Base-by-base conservation (phyloP, 177 flowering plant genomes). In the Vitis hybrid region DNA sequence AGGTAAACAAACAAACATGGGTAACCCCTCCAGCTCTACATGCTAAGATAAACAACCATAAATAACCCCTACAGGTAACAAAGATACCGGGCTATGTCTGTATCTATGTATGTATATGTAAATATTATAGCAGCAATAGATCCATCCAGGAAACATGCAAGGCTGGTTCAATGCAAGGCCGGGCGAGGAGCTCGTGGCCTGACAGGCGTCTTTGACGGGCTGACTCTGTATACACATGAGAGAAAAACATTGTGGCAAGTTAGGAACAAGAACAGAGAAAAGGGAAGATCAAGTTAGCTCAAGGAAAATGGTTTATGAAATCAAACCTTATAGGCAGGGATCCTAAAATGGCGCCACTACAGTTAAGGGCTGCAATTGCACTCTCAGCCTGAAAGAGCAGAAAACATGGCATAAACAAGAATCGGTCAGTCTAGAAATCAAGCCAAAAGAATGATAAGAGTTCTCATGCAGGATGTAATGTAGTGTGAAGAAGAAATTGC, bases 151-250 rank as follows among this genome's bases (percentile, higher is more conserved):
- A 55, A 3, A 51, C 61, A 64, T 12, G 65, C 56, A n/a, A 12
- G 45, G 57, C 3, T 39, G 6, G 11, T 66, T 84, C 79, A 84
- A 76, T 82, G 78, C 74, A 75, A 21, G 2, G 73, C 60, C 11
- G 89, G 56, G 62, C 91, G 92, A 65, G 91, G 83, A 65, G 79
- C 70, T 10, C 92, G 89, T 60, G 92, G 90, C 74, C 94, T 80
- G 52, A 91, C 94, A 5, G 97, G 94, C 9, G 97, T 90, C 87
- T 92, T 92, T 26, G 97, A 92, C 58, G 97, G 97, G 77, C 94
- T 92, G 54, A 92, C 92, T 91, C 97, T 92, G 79, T 71, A 75
- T 58, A 30, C 17, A 19, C 6, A 62, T 17, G n/a, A 17, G 13
- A 19, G 8, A 56, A 50, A 14, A 21, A 54, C 6, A 15, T 60